Base-by-base conservation (phyloP, 1,284 basidiomycete species). In the Ganoderma lucidum region DNA sequence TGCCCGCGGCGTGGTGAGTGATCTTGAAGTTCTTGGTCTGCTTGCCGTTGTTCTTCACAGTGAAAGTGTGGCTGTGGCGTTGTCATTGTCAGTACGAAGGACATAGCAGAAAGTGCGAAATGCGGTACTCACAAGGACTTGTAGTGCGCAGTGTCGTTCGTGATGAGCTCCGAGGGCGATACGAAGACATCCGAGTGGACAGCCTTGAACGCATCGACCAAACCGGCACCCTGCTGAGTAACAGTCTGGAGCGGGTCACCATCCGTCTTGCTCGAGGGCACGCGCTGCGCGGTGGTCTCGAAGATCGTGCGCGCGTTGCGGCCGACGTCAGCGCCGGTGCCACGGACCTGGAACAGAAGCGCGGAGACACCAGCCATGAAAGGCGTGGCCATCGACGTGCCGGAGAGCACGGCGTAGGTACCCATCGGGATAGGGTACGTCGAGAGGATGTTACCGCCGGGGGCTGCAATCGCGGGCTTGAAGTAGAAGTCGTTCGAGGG, bases 121-220 rank as follows among this genome's bases (percentile, higher is more conserved):
- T 44, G 67, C 69, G 35, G 66, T 3, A 83, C 83, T 78, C 80
- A 89, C 80, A 75, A 64, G 63, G 79, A 75, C 64, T 81, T 78
- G 76, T 88, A 87, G 76, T 91, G 80, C 0, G 87, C 85, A 0
- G 92, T 93, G 78, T 93, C 92, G 77, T 93, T 95, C 64, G 93
- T 80, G 68, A 89, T 79, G 32, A 93, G 79, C 76, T 90, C 85
- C 5, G 86, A 83, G 4, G 90, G 91, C 3, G 84, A 84, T 42
- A 93, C 81, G 30, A 85, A 74, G 4, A 89, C 88, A 12, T 83
- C 84, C 2, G 86, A 81, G 71, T 86, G 83, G 62, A 93, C 80
- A 0, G 92, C 91, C 68, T 87, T 83, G 79, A 85, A 90, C 14
- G 88, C 86, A 73, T 93, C 84, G 67, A 93, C 82, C 64, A 92